A percentile compares a stretch with the other conserved stretches of the same genome.
These are phyloP conservation scores for Juglanconis sp. DNA, from an alignment of 2,329 filamentous ascomycete genomes.

Conservation along the genomic window DNA sequence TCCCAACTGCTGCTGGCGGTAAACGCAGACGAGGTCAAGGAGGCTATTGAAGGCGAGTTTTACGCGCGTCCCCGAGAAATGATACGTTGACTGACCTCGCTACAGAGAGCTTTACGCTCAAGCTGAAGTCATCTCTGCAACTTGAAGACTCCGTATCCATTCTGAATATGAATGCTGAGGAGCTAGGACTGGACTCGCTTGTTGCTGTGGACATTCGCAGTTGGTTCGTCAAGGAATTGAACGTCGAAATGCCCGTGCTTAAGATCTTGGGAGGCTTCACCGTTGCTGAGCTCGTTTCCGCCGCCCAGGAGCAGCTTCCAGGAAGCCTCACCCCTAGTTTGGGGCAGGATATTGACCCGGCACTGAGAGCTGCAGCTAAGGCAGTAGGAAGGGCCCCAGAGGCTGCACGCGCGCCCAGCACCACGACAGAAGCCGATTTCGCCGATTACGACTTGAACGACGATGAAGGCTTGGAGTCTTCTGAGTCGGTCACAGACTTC, in stretches of 20 bases:
- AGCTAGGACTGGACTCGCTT: conserved; percentile 23
- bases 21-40: too few species aligned
- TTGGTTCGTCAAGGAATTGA: conserved; percentile 43
- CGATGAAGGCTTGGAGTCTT: neutral
- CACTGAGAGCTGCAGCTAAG: too few species aligned
- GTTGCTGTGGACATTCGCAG: conserved; percentile 32
- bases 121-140: neutral
- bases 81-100: too few species aligned
- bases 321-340: too few species aligned
- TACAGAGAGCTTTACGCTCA: neutral
- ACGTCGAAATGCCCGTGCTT: conserved; percentile 40
- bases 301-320: neutral
- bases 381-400: too few species aligned
- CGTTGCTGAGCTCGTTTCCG: neutral
- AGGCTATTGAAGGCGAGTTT: too few species aligned
- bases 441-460: too few species aligned
- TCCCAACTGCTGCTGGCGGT: too few species aligned
- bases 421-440: too few species aligned
- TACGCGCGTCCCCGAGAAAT: too few species aligned
- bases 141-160: conserved; percentile 1
- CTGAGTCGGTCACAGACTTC: too few species aligned
- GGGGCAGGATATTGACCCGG: neutral
- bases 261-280: conserved; percentile 32
- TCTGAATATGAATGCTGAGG: neutral
- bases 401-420: too few species aligned